Conservation (phyloP, 371 early-diverging fungal species). For the Choanephora cucurbitarum region DNA sequence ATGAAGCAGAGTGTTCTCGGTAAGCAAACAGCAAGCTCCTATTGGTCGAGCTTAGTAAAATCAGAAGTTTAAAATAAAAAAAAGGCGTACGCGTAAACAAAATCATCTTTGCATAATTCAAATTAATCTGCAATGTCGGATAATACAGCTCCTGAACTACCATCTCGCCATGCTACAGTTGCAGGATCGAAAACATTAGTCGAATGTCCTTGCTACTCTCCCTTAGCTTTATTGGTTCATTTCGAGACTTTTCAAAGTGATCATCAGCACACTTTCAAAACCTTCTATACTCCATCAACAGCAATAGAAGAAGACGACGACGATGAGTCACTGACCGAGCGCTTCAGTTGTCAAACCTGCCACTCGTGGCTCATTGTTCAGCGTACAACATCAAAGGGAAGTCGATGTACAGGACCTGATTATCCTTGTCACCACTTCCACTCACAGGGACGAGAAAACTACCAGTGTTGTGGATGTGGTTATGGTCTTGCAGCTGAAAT, state of each 20-base stretch:
- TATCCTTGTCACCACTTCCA: constrained; percentile 43
- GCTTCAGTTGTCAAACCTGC: constrained; percentile 15
- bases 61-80: neutral
- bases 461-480: constrained; percentile 38
- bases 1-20: too few relatives aligned
- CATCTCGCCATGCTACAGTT: constrained; percentile 6
- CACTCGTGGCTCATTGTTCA: constrained; percentile 19
- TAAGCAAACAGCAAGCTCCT: too few relatives aligned
- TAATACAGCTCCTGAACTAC: constrained; percentile 13
- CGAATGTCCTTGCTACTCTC: constrained; percentile 7
- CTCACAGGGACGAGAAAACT: constrained; percentile 7
- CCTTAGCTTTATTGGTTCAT: constrained; percentile 13
- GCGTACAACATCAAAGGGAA: neutral
- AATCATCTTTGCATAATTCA: neutral
- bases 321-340: neutral
- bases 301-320: neutral
- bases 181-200: neutral
- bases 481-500: constrained; percentile 10
- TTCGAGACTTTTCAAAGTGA: constrained; percentile 17
- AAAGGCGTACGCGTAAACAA: neutral
- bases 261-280: constrained; percentile 25
- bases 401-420: constrained; percentile 13
- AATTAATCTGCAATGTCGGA: constrained; percentile 1
- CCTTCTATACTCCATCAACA: neutral
- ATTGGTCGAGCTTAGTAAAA: neutral